phyloP scores from a whole-genome alignment of 208 protist species.

The Trichomonas tenax region DNA sequence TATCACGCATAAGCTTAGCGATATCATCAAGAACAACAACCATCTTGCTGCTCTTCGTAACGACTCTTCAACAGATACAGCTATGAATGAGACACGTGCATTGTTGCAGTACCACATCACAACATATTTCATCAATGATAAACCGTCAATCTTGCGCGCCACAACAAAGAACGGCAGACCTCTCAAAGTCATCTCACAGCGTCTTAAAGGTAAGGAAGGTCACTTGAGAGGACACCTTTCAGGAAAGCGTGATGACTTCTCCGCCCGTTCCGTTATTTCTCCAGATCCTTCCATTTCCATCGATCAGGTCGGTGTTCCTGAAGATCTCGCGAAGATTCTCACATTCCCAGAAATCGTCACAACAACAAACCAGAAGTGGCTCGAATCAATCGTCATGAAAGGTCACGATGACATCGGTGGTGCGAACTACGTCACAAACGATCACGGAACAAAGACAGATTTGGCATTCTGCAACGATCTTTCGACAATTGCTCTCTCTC shows the following conservation, averaged over 20 bases:
- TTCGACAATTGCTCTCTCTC: constrained; percentile 65
- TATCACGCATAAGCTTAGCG: constrained; percentile 83
- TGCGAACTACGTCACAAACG: constrained; percentile 58
- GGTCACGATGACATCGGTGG: constrained; percentile 80
- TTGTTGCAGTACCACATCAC: constrained; percentile 86
- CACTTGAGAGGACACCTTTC: constrained; percentile 93
- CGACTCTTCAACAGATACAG: constrained; percentile 58
- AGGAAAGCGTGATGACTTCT: constrained; percentile 99
- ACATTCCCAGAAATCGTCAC: constrained; percentile 97
- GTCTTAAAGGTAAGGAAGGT: constrained; percentile 96
- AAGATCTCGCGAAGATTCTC: constrained; percentile 84
- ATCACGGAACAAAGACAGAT: constrained; percentile 61
- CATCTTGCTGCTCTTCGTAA: constrained; percentile 62
- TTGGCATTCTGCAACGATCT: constrained; percentile 59
- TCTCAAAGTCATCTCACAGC: constrained; percentile 88
- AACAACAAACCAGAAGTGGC: constrained; percentile 75
- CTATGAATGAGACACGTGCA: constrained; percentile 58
- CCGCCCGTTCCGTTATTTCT: constrained; percentile 96
- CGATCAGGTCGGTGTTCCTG: constrained; percentile 89
- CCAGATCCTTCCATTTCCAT: constrained; percentile 86
- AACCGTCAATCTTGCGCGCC: constrained; percentile 64
- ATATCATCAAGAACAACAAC: constrained; percentile 86
- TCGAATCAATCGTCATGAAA: constrained; percentile 65
- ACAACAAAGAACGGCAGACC: constrained; percentile 60
- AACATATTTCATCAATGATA: constrained; percentile 89